Evolutionary conservation across 2,329 filamentous ascomycete genomes (phyloP), one percentile per base, ranked within the genome.

Genomic region (Phaeosphaeria sp.): DNA sequence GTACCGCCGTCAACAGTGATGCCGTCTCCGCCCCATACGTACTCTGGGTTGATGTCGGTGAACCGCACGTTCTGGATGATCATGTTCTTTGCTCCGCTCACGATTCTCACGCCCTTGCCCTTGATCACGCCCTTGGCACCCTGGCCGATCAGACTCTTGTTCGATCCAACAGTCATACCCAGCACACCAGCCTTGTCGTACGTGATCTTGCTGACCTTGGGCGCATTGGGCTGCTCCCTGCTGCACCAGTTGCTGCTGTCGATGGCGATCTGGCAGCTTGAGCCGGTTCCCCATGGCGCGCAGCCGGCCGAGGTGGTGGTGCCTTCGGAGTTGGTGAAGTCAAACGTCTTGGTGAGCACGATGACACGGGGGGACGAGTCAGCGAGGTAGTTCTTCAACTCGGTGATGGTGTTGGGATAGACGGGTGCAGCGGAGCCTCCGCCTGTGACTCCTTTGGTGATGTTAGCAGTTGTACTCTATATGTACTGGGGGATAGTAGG

Each of bases 361-460:
- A 89, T 88, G 58, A 84, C 82, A 22, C 85, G 82, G 13, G 86
- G 66, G 20, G 78, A 71, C 54, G 74, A 76, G 72, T 88, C 85
- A 9, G 79, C 79, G 5, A 89, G 82, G 77, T 87, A 89, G 41
- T 78, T 81, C 72, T 84, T 82, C 47, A 89, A 82, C 81, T 90
- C 80, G 22, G 76, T 80, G 43, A 57, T 70, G 21, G 64, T 65
- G 18, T 56, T 54, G 11, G 67, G 67, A 56, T 70, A 68, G 39
- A 70, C 67, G 5, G 67, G 66, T 2, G 60, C 48, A 18, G 67
- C 64, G 33, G 47, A 63, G 30, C 67, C 66, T 47, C 67, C 67
- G 55, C 67, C 67, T 57, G 67, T 70, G 2, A 70, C 67, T 42
- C 63, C 62, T 65, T 36, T 6, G 30, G 17, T 6, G 3, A 2